Conservation (phyloP, 192 early-diverging fungal genomes). For the Backusella australiensis region DNA sequence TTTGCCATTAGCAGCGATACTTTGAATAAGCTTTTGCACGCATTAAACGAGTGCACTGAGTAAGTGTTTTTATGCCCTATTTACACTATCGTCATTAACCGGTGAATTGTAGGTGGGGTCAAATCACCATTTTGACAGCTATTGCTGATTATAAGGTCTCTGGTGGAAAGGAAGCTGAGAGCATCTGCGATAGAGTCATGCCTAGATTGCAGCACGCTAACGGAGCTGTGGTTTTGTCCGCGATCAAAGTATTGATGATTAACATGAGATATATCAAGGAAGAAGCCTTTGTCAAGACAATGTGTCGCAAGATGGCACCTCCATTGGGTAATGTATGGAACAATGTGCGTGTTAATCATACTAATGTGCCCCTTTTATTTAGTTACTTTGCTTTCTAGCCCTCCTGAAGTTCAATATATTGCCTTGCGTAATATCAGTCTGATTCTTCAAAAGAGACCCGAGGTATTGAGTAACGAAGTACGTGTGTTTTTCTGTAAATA, state of each 20-base stretch:
- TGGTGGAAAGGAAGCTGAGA: conserved; percentile 81
- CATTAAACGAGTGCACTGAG: conserved; percentile 97
- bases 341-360: background rate
- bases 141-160: conserved; percentile 74
- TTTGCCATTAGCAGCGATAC: conserved; percentile 72
- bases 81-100: background rate
- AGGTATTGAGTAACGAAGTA: conserved; percentile 88
- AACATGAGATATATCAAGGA: conserved; percentile 64
- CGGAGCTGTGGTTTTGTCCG: conserved; percentile 91
- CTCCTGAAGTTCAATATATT: conserved; percentile 96
- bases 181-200: conserved; percentile 86
- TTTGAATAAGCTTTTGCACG: conserved; percentile 83
- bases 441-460: conserved; percentile 86
- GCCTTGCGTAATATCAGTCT: conserved; percentile 95
- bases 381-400: conserved; percentile 85
- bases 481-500: conserved; percentile 98
- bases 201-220: conserved; percentile 96
- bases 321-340: conserved; percentile 68
- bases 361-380: conserved; percentile 2
- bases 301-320: conserved; percentile 90
- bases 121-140: conserved; percentile 90
- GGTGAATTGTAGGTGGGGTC: conserved; percentile 77
- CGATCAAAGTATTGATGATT: conserved; percentile 82
- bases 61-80: conserved; percentile 24
- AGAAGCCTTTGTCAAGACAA: conserved; percentile 68